Percentiles rank a stretch among this genome's conserved stretches.
Evolutionary conservation across 1,139 yeast species (phyloP).

Genomic region (Blastobotrys illinoisensis): DNA sequence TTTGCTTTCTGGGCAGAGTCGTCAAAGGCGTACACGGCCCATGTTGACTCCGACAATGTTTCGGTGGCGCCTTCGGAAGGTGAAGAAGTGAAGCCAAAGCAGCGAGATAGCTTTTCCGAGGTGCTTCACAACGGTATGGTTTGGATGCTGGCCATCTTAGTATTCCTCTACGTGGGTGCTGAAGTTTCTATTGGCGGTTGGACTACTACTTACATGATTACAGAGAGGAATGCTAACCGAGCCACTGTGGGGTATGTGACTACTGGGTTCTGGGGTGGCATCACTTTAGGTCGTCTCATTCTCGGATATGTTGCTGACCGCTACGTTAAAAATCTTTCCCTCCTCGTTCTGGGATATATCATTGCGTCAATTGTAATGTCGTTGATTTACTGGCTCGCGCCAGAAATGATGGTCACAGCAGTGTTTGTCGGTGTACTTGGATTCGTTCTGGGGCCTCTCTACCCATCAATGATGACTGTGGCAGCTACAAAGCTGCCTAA

Average conservation of each 20-base stretch:
- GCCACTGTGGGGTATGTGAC: slow-evolving; percentile 52
- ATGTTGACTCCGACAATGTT: slow-evolving; percentile 2
- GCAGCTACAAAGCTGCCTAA: slow-evolving; percentile 56
- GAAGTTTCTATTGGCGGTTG: slow-evolving; percentile 67
- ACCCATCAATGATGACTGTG: slow-evolving; percentile 68
- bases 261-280: slow-evolving; percentile 67
- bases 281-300: slow-evolving; percentile 52
- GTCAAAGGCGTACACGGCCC: slow-evolving; percentile 12
- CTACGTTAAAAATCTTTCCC: slow-evolving; percentile 14
- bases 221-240: slow-evolving; percentile 46
- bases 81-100: neutral
- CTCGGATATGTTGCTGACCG: slow-evolving; percentile 32
- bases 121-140: slow-evolving; percentile 49
- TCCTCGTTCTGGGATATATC: slow-evolving; percentile 17
- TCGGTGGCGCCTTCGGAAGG: neutral
- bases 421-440: slow-evolving; percentile 50
- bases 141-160: slow-evolving; percentile 52
- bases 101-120: slow-evolving; percentile 1
- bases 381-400: slow-evolving; percentile 25
- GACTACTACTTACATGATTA: slow-evolving; percentile 57
- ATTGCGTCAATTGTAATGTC: slow-evolving; percentile 17
- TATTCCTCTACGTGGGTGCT: slow-evolving; percentile 58
- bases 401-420: slow-evolving; percentile 23
- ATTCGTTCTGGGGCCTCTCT: slow-evolving; percentile 67
- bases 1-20: slow-evolving; percentile 21